phyloP scores from a whole-genome alignment of 129 eudicot species.

The Logfia minima region DNA sequence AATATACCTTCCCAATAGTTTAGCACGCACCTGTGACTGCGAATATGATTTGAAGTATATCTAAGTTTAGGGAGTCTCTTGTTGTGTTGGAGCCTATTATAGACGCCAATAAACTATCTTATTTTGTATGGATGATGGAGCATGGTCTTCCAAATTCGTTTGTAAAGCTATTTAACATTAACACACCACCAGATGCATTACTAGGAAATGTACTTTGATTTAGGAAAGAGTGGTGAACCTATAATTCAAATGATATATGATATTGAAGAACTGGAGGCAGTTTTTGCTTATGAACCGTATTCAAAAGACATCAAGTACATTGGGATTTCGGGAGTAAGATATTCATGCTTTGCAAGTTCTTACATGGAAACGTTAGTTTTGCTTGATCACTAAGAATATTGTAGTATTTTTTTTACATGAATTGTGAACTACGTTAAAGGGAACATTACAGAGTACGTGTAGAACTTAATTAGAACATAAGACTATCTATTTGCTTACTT shows the following conservation, averaged over 20 bases:
- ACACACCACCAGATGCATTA: not conserved
- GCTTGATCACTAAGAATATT: not conserved
- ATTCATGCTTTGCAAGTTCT: not conserved
- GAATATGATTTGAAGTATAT: not conserved
- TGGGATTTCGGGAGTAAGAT: not conserved
- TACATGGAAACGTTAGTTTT: not conserved
- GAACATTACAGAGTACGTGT: too few species aligned
- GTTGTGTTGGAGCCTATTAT: not conserved
- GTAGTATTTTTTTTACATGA: too few species aligned
- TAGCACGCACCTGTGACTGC: not conserved
- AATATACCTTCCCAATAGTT: not conserved
- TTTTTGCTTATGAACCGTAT: not conserved
- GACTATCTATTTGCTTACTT: too few species aligned
- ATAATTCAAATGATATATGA: not conserved
- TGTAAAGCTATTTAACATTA: not conserved
- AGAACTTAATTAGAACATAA: too few species aligned
- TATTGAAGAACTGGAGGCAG: not conserved
- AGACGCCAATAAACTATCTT: not conserved
- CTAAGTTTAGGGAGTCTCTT: not conserved
- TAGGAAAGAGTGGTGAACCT: not conserved
- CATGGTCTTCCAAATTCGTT: not conserved
- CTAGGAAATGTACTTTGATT: not conserved
- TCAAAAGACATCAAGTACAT: not conserved
- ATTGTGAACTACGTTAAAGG: too few species aligned
- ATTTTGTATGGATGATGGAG: not conserved